A percentile compares a stretch with the other conserved stretches of the same genome.
phyloP scores from a whole-genome alignment of 192 early-diverging fungal genomes.

The Umbelopsis isabellina region DNA sequence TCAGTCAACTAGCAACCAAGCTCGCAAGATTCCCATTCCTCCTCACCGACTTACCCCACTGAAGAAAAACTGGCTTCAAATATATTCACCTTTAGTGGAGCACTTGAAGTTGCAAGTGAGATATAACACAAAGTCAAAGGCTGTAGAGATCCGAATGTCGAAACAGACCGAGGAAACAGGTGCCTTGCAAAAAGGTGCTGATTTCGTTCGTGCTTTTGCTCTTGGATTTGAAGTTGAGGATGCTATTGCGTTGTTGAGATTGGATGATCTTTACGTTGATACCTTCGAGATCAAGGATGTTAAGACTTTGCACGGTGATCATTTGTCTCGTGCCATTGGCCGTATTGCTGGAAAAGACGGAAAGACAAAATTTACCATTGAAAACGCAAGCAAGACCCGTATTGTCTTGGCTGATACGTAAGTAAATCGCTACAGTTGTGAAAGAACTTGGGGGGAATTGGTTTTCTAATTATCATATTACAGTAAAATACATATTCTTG shows the following conservation, averaged over 20 bases:
- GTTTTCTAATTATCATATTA: slow-evolving; percentile 11
- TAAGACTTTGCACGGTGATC: slow-evolving; percentile 93
- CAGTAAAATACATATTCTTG: slow-evolving; percentile 93
- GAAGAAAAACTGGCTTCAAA: slow-evolving; percentile 91
- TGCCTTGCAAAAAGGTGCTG: slow-evolving; percentile 94
- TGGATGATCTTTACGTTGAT: slow-evolving; percentile 97
- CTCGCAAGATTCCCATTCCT: slow-evolving; percentile 91
- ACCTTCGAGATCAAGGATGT: slow-evolving; percentile 98
- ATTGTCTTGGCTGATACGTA: slow-evolving; percentile 95
- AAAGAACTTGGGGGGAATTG: background rate
- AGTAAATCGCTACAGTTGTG: slow-evolving; percentile 19
- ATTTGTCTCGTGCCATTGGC: slow-evolving; percentile 96
- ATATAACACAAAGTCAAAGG: slow-evolving; percentile 89
- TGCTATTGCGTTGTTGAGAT: slow-evolving; percentile 88
- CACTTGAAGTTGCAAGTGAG: slow-evolving; percentile 95
- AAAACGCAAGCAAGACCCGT: slow-evolving; percentile 94
- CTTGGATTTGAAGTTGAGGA: slow-evolving; percentile 96
- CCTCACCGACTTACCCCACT: slow-evolving; percentile 90
- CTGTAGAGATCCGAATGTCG: slow-evolving; percentile 89
- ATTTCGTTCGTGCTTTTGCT: slow-evolving; percentile 93
- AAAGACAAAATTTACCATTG: slow-evolving; percentile 96
- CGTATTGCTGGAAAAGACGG: slow-evolving; percentile 98
- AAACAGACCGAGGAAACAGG: slow-evolving; percentile 85
- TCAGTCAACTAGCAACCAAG: slow-evolving; percentile 48
- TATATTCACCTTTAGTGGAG: slow-evolving; percentile 96